A percentile compares a stretch with the other conserved stretches of the same genome.
phyloP scores from a whole-genome alignment of 176 grass and related monocot species.

The Carex cristatella region DNA sequence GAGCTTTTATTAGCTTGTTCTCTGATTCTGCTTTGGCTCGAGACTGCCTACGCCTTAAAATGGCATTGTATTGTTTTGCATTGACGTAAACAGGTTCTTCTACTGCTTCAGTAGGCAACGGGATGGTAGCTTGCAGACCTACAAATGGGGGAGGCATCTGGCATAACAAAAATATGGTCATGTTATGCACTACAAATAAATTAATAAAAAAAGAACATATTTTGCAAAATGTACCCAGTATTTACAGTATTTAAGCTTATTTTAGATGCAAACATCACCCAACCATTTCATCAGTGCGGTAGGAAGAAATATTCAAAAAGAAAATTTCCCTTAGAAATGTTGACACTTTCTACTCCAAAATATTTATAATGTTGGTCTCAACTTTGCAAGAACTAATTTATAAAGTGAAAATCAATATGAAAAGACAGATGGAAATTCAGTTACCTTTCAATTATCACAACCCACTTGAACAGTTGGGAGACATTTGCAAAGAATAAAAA shows the following conservation, averaged over 20 bases:
- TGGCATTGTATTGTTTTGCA: constrained; percentile 39
- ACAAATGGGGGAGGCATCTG: constrained; percentile 24
- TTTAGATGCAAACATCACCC: background rate
- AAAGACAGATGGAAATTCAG: background rate
- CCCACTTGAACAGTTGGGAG: background rate
- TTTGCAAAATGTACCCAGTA: background rate
- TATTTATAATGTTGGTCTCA: background rate
- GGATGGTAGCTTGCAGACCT: constrained; percentile 26
- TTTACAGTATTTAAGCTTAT: background rate
- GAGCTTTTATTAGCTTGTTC: constrained; percentile 32
- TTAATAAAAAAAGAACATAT: background rate
- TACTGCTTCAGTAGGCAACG: constrained; percentile 28
- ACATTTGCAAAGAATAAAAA: background rate
- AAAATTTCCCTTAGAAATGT: background rate
- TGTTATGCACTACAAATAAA: background rate
- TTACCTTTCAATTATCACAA: background rate
- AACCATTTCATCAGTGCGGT: background rate
- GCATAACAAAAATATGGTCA: constrained; percentile 1
- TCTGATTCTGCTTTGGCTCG: constrained; percentile 41
- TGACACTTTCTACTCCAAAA: background rate
- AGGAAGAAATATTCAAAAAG: background rate
- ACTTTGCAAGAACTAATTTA: background rate
- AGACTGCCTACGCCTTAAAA: constrained; percentile 39
- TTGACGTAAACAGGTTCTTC: constrained; percentile 40
- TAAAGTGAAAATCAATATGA: background rate